Base-by-base conservation (phyloP, 345 rosid genomes). In the Populus pruinosa region DNA sequence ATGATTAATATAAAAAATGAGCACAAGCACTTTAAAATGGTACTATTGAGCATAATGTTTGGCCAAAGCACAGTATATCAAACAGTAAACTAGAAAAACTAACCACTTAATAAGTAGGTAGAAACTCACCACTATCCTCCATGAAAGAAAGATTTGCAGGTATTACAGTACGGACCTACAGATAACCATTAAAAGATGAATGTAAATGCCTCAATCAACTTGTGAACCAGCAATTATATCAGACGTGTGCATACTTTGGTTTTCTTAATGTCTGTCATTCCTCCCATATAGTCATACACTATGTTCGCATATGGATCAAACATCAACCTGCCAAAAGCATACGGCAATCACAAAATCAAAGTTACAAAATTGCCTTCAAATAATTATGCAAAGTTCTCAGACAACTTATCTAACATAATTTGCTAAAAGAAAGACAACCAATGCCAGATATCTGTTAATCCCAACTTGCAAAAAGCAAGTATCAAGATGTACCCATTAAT, bases 271-370 rank as follows among this genome's bases (percentile, higher is more conserved):
- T 94, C 98, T 83, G 90, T 88, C 67, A 91, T 82, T 75, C 97
- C 98, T 84, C 93, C 96, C 61, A 87, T 73, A 78, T 94, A 92
- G 84, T 92, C 97, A 68, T 94, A 91, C 75, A 92, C 83, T 27
- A 90, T 81, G 81, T 85, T 88, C 36, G 89, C 87, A 88, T 81
- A 91, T 71, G 97, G 98, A 86, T 94, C 97, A 83, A 88, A 90
- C 89, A 94, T 86, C 86, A 94, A 86, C 84, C 96, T 94, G 91
- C 76, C 76, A 56, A 62, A 62, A 5, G 36, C 13, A 1, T 25
- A 25, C 49, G 3, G 53, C 69, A 66, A 69, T 25, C 36, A 68
- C 49, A 74, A 41, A 41, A 65, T 33, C 5, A 16, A 62, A 17
- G n/a, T 10, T 43, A 43, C 44, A 18, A 29, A 43, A 64, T 39